phyloP scores from a whole-genome alignment of 495 filamentous ascomycete species.

The Hypoxylon trugodes region DNA sequence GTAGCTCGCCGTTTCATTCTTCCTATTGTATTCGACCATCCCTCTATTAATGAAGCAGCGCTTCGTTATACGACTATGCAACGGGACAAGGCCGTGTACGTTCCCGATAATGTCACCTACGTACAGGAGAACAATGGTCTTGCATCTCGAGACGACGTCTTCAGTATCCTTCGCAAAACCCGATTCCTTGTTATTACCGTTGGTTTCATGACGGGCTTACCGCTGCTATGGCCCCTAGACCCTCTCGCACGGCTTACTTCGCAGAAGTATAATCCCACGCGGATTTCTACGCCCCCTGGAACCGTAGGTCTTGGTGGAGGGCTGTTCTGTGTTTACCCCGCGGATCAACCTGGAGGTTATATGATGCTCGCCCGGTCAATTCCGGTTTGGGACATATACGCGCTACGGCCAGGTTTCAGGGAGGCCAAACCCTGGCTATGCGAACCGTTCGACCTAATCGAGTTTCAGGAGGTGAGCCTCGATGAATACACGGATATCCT shows the following conservation, averaged over 20 bases:
- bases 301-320: constrained; percentile 63
- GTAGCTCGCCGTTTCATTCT: constrained; percentile 53
- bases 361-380: constrained; percentile 64
- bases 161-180: constrained; percentile 58
- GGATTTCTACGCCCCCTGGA: constrained; percentile 65
- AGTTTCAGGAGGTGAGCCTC: constrained; percentile 62
- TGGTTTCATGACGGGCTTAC: constrained; percentile 65
- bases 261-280: constrained; percentile 67
- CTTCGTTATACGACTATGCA: constrained; percentile 66
- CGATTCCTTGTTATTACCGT: constrained; percentile 62
- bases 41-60: constrained; percentile 58
- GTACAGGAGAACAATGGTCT: constrained; percentile 65
- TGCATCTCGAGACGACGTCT: constrained; percentile 40
- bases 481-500: constrained; percentile 56
- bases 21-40: constrained; percentile 62
- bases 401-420: constrained; percentile 57
- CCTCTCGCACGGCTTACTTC: constrained; percentile 61
- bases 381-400: constrained; percentile 63
- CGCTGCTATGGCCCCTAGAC: constrained; percentile 64
- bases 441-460: constrained; percentile 65
- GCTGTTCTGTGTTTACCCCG: constrained; percentile 64
- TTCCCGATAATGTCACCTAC: constrained; percentile 66
- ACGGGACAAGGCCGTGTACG: constrained; percentile 64
- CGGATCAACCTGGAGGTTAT: constrained; percentile 68
- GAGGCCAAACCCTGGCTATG: constrained; percentile 62